A percentile compares a stretch with the other conserved stretches of the same genome.
These are phyloP conservation scores for Polytolypa hystricis DNA, from an alignment of 2,329 filamentous ascomycete species.

Conservation along the genomic window DNA sequence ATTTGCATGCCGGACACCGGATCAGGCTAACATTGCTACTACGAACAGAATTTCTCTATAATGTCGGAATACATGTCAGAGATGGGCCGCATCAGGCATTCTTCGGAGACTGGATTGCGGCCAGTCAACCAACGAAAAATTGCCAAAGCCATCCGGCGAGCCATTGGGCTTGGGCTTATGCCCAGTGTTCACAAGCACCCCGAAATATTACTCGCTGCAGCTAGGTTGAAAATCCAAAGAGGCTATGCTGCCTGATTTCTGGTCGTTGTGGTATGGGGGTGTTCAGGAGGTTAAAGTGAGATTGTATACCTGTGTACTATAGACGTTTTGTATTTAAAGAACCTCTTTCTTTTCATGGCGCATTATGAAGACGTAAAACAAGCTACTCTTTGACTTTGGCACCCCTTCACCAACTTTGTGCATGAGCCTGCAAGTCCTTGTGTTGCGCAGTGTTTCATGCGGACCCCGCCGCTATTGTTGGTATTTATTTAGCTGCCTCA, in stretches of 20 bases:
- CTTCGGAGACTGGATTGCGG: constrained; percentile 64
- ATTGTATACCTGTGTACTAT: not conserved
- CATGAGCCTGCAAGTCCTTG: no score
- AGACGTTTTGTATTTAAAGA: not conserved
- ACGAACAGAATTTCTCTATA: constrained; percentile 71
- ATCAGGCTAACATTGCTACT: not conserved
- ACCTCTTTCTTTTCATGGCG: no score
- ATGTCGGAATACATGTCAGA: constrained; percentile 79
- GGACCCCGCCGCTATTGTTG: no score
- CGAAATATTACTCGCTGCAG: constrained; percentile 47
- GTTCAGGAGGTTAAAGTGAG: not conserved
- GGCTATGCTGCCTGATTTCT: constrained; percentile 2
- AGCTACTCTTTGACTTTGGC: no score
- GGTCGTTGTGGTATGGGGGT: not conserved
- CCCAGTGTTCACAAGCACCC: constrained; percentile 86
- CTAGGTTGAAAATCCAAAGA: constrained; percentile 4
- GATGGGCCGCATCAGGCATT: constrained; percentile 74
- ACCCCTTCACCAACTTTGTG: no score
- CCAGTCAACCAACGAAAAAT: constrained; percentile 87
- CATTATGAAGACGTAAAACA: no score
- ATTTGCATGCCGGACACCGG: not conserved
- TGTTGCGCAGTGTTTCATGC: no score
- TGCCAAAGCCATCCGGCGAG: constrained; percentile 80
- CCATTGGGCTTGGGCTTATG: constrained; percentile 82
- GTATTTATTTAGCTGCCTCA: no score